Evolutionary conservation across 108 stramenopile species (phyloP).

Genomic region (Skeletonema costatum): DNA sequence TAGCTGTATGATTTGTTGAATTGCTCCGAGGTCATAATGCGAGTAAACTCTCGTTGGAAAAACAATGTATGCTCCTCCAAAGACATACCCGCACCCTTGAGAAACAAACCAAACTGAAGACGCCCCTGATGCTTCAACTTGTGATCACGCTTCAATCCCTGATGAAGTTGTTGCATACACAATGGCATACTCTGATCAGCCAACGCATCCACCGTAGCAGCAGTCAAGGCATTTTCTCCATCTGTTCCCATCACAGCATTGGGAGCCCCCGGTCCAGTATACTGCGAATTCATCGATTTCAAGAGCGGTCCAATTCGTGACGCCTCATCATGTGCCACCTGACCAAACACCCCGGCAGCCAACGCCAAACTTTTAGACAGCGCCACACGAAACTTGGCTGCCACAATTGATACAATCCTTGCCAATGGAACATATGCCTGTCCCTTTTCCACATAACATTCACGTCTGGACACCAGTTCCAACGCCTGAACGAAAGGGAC

Average conservation of each 20-base stretch:
- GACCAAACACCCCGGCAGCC: constrained; percentile 48
- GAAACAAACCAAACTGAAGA: constrained; percentile 96
- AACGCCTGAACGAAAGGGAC: constrained; percentile 94
- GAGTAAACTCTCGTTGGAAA: constrained; percentile 91
- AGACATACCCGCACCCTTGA: constrained; percentile 94
- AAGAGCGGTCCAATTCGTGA: constrained; percentile 81
- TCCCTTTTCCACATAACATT: constrained; percentile 85
- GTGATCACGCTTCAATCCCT: constrained; percentile 79
- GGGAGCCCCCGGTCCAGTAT: constrained; percentile 61
- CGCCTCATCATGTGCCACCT: constrained; percentile 42
- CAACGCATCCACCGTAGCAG: constrained; percentile 68
- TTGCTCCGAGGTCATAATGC: constrained; percentile 78
- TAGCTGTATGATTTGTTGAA: constrained; percentile 96
- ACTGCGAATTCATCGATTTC: constrained; percentile 81
- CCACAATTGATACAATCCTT: constrained; percentile 80
- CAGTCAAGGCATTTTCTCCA: constrained; percentile 47
- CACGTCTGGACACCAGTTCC: constrained; percentile 78
- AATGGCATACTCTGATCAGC: constrained; percentile 89
- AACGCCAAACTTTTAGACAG: constrained; percentile 76
- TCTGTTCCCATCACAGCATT: constrained; percentile 31
- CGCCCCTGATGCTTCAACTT: constrained; percentile 96
- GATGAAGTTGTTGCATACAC: constrained; percentile 94
- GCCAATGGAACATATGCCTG: constrained; percentile 89
- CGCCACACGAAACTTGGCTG: constrained; percentile 71
- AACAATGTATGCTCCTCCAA: constrained; percentile 93